Percentiles rank a stretch among this genome's conserved stretches.
Evolutionary conservation across 495 filamentous ascomycete species (phyloP).

Genomic region (Aspergillus coremiiformis): DNA sequence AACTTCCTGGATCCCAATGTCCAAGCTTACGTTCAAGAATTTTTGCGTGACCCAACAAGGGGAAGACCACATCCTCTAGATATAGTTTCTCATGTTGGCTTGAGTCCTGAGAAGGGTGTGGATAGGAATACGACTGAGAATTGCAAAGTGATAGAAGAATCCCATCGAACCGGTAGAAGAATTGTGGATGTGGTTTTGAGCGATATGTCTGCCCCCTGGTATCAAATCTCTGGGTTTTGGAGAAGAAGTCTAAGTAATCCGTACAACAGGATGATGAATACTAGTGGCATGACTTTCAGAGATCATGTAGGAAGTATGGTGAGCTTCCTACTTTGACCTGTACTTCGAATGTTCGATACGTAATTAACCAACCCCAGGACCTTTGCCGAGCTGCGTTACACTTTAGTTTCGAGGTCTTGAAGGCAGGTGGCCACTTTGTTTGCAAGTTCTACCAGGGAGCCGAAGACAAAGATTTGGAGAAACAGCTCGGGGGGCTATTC

Average conservation of each 20-base stretch:
- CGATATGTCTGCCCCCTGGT: conserved; percentile 98
- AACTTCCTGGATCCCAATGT: conserved; percentile 71
- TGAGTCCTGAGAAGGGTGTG: conserved; percentile 3
- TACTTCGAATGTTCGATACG: too few relatives aligned
- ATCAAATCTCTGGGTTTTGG: conserved; percentile 66
- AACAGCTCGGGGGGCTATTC: conserved; percentile 65
- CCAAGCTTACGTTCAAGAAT: conserved; percentile 65
- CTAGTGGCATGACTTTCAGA: conserved; percentile 73
- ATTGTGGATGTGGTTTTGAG: conserved; percentile 91
- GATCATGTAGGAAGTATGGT: conserved; percentile 98
- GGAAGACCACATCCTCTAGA: conserved; percentile 40
- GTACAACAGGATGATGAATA: conserved; percentile 98
- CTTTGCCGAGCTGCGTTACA: conserved; percentile 76
- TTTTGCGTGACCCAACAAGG: conserved; percentile 57
- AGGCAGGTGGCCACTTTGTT: conserved; percentile 74
- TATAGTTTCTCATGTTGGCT: conserved; percentile 4
- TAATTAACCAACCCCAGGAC: conserved; percentile 45
- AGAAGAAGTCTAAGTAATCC: conserved; percentile 86
- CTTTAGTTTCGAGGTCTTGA: conserved; percentile 80
- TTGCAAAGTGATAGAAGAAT: neutral
- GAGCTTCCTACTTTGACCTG: conserved; percentile 22
- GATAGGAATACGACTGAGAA: neutral
- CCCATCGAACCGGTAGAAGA: conserved; percentile 20
- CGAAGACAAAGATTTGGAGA: conserved; percentile 74
- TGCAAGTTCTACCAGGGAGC: conserved; percentile 95